Evolutionary conservation across 1,139 yeast species (phyloP).

Genomic region (Suhomyces wounanorum): DNA sequence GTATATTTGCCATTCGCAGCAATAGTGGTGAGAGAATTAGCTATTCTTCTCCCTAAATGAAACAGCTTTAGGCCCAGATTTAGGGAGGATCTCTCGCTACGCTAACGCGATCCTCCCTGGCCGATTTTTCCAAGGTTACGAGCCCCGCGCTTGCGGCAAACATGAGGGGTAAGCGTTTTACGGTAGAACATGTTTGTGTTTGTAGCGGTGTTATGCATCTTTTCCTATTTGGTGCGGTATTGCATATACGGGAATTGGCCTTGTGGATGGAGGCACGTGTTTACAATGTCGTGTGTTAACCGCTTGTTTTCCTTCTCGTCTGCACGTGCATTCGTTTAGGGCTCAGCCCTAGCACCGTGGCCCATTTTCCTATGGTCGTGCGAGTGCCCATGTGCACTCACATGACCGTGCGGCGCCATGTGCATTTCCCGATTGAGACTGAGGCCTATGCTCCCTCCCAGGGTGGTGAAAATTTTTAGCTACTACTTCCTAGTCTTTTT

Average conservation of each 20-base stretch:
- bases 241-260: too few relatives aligned
- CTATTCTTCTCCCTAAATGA: too few relatives aligned
- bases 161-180: neutral
- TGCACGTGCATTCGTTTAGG: constrained; percentile 21
- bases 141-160: neutral
- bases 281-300: too few relatives aligned
- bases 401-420: constrained; percentile 10
- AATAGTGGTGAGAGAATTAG: too few relatives aligned
- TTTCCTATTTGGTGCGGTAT: neutral
- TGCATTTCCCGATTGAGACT: constrained; percentile 7
- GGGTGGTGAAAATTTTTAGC: constrained; percentile 15
- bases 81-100: neutral
- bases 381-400: constrained; percentile 1
- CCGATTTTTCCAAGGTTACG: neutral
- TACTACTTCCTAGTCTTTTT: constrained; percentile 13
- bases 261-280: constrained; percentile 16
- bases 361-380: neutral
- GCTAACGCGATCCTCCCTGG: too few relatives aligned
- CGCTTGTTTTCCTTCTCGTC: too few relatives aligned
- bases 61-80: neutral
- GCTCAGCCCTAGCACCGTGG: constrained; percentile 16
- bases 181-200: neutral
- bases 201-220: neutral
- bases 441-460: constrained; percentile 11
- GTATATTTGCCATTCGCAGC: too few relatives aligned